These are phyloP conservation scores for Bremia lactucae DNA, from an alignment of 352 stramenopile species.

Conservation along the genomic window DNA sequence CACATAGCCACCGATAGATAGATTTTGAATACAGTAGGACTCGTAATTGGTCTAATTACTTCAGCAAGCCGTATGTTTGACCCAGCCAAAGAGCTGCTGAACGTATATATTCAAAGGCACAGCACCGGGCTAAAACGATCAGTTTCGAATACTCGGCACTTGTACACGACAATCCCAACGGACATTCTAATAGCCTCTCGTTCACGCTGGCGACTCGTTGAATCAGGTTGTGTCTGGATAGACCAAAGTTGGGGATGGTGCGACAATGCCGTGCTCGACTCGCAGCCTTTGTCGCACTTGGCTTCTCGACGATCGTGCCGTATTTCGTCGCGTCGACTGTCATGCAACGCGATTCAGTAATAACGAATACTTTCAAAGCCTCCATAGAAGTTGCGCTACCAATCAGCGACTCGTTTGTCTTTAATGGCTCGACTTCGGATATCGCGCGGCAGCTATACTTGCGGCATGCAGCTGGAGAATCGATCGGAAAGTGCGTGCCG, in stretches of 20 bases:
- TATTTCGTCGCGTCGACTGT: conserved; percentile 6
- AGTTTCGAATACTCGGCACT: conserved; percentile 18
- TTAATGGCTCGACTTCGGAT: conserved; percentile 23
- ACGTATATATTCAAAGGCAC: too few relatives aligned
- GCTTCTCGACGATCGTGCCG: not conserved
- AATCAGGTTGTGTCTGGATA: conserved; percentile 10
- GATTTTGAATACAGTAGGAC: too few relatives aligned
- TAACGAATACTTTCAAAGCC: conserved; percentile 12
- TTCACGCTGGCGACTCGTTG: conserved; percentile 4
- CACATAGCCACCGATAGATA: too few relatives aligned
- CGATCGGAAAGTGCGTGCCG: conserved; percentile 2
- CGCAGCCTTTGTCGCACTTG: conserved; percentile 1
- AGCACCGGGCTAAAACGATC: conserved; percentile 1
- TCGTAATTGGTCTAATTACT: too few relatives aligned
- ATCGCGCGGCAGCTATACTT: conserved; percentile 25
- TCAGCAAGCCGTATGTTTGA: too few relatives aligned
- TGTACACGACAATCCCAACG: not conserved
- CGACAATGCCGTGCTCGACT: conserved; percentile 8
- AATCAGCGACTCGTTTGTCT: conserved; percentile 19
- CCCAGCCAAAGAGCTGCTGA: too few relatives aligned
- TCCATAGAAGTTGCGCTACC: conserved; percentile 8
- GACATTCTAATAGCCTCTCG: conserved; percentile 4
- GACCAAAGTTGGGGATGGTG: conserved; percentile 12
- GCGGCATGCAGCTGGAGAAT: conserved; percentile 15
- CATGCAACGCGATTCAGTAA: conserved; percentile 3